phyloP scores from a whole-genome alignment of 768 basidiomycete species.

The Tricholoma saponaceum region DNA sequence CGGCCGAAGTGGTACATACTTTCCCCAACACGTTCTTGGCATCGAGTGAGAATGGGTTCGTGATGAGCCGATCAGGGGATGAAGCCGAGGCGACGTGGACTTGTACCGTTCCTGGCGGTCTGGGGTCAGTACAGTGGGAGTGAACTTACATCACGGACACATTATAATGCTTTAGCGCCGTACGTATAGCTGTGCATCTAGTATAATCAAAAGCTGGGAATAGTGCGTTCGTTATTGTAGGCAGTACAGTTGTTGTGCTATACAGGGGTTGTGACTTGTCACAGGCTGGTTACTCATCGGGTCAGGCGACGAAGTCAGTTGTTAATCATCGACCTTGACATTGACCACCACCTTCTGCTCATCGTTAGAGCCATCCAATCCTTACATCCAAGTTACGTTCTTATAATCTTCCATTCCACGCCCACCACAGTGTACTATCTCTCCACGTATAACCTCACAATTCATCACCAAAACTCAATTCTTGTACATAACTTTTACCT shows the following conservation, averaged over 20 bases:
- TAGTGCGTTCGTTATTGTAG: neutral
- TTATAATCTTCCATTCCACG: neutral
- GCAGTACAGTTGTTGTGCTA: neutral
- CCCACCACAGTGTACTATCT: neutral
- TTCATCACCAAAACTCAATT: neutral
- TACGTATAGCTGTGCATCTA: neutral
- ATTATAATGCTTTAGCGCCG: neutral
- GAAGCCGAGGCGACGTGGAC: constrained; percentile 30
- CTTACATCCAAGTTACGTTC: neutral
- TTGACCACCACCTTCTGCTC: constrained; percentile 1
- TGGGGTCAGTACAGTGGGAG: constrained; percentile 21
- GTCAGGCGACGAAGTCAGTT: constrained; percentile 15
- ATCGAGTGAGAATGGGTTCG: constrained; percentile 53
- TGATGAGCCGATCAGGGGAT: constrained; percentile 22
- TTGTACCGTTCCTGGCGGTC: constrained; percentile 36
- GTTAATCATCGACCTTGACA: neutral
- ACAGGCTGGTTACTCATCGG: constrained; percentile 11
- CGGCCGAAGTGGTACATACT: constrained; percentile 10
- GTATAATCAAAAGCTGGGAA: neutral
- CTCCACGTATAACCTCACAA: neutral
- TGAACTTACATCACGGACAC: neutral
- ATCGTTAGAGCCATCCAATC: neutral
- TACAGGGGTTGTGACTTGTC: constrained; percentile 5
- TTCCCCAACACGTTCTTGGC: constrained; percentile 36
- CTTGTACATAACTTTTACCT: neutral